Evolutionary conservation across 805 yeast genomes (phyloP), one percentile per base, ranked within the genome.

Genomic region (Komagataella populi): DNA sequence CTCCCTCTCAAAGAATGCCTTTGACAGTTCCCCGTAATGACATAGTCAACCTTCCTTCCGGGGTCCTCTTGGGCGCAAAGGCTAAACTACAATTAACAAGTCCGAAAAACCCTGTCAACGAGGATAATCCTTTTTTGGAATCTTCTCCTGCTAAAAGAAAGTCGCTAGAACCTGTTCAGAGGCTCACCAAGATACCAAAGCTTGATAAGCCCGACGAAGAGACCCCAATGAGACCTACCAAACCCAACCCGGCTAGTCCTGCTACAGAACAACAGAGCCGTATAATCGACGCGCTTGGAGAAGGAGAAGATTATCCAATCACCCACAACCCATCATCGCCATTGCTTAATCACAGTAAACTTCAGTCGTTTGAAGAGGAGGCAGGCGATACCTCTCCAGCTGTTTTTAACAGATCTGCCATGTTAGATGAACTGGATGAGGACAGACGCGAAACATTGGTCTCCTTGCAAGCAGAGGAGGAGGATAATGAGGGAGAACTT

Each of bases 11-110:
- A 46, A 56, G 66, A 47, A 55, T 50, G 8, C 66, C 69, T 2
- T 53, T 62, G 49, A 65, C 69, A 10, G 63, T 63, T 17, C 68
- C 70, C 36, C 60, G 69, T 50, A 52, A 60, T 2, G 61, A 60
- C 24, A 52, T 48, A 18, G 46, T 45, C 20, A 44, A 48, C 24
- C 36, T 47, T 22, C 47, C 39, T 7, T 30, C 39, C 2, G 39
- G 39, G 39, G 5, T 30, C 14, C 39, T 10, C 8, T 8, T 30
- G 39, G 39, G 39, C 39, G 39, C 39, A 30, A 30, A 30, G 39
- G 39, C 39, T 30, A 30, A 30, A 8, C 10, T 30, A 12, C 39
- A 30, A 10, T 30, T 30, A 4, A 30, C 14, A 30, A 30, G 39
- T 30, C 39, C 39, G n/a, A 30, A 30, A 30, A 30, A 12, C 8